These are phyloP conservation scores for Oenanthe sinensis DNA, from an alignment of 129 eudicot species.

Conservation along the genomic window DNA sequence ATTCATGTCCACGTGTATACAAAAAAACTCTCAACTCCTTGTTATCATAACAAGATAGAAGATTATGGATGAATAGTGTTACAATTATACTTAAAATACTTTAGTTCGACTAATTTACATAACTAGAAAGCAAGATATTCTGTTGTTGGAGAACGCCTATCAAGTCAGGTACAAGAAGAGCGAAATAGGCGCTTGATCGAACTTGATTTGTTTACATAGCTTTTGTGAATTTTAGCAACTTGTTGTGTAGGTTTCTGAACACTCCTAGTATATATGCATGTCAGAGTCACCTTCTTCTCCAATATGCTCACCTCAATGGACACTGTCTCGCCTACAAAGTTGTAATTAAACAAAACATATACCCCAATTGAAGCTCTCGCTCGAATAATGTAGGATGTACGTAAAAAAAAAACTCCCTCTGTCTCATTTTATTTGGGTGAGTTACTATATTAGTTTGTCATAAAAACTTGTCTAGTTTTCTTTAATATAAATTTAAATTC, in stretches of 20 bases:
- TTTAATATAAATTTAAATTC: too few relatives aligned
- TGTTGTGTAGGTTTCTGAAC: conserved; percentile 9
- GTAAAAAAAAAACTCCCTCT: too few relatives aligned
- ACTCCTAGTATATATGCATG: conserved; percentile 21
- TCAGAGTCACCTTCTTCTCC: conserved; percentile 51
- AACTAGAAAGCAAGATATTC: neutral
- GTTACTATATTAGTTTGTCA: too few relatives aligned
- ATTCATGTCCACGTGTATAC: too few relatives aligned
- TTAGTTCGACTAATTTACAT: neutral
- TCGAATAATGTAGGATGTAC: neutral
- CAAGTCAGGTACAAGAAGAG: conserved; percentile 15
- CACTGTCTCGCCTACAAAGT: conserved; percentile 42
- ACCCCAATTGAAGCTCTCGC: neutral
- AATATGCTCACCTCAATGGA: conserved; percentile 50
- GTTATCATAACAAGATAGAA: too few relatives aligned
- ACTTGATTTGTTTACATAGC: conserved; percentile 16
- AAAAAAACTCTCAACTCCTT: too few relatives aligned
- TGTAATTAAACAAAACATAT: neutral
- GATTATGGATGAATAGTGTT: too few relatives aligned
- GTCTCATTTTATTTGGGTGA: too few relatives aligned
- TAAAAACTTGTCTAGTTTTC: too few relatives aligned
- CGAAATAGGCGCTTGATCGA: conserved; percentile 32
- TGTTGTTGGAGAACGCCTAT: neutral
- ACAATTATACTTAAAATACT: too few relatives aligned
- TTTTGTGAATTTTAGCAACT: conserved; percentile 4